Evolutionary conservation across 108 stramenopile genomes (phyloP), one percentile per base, ranked within the genome.

Genomic region (Schizochytrium sp.): DNA sequence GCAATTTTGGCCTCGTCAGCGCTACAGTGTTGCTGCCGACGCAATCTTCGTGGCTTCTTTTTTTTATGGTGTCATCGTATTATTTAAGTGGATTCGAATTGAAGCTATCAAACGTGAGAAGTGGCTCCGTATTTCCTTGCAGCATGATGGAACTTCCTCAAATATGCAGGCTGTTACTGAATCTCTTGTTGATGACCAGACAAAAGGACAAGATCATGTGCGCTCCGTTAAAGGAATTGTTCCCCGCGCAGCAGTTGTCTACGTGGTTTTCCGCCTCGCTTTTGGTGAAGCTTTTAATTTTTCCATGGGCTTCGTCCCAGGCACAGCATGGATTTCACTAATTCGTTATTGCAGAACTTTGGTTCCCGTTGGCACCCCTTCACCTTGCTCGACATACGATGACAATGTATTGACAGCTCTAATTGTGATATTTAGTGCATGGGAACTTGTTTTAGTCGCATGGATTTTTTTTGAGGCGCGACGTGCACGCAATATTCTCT

Each of bases 231-330:
- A 42, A 5, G 76, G 76, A 2, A 38, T 83, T 12, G 53, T 83
- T 5, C 76, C 76, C 5, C 76, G 76, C 1, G 40, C 55, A 38
- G 76, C 76, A 5, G 76, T 53, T 53, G 38, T 83, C 50, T 83
- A 83, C 47, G 76, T 83, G 15, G 47, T 28, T 13, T 10, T 53
- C 1, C 47, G 76, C 13, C 47, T 83, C 28, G 76, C 76, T 0
- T 17, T 83, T 53, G 76, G 76, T 53, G 50, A 83, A 1, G 76
- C 15, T 53, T 55, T 83, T 2, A 55, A 83, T 53, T 83, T 83
- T 83, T 49, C 50, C 76, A 83, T 83, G 76, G 76, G 76, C 17
- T 83, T 49, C 28, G 76, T 83, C 5, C 76, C 76, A 13, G 76
- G 76, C 10, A 55, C 53, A 8, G 76, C 76, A 10, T 83, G 76